These are phyloP conservation scores for Didymella lethalis DNA, from an alignment of 2,329 filamentous ascomycete species.

Conservation along the genomic window DNA sequence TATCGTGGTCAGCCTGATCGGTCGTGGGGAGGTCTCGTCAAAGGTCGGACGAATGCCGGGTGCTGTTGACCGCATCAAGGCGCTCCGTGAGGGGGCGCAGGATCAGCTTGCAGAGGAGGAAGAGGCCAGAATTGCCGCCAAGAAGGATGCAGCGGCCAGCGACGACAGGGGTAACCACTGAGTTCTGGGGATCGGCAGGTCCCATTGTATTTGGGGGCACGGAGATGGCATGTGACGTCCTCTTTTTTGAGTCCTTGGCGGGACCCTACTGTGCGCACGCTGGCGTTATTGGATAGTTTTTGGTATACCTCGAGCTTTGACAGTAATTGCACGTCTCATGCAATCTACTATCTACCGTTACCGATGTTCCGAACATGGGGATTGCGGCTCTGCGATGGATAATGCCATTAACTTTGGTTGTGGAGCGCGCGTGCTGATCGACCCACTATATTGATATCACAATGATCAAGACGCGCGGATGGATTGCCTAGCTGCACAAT, in stretches of 20 bases:
- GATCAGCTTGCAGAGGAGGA: slow-evolving; percentile 45
- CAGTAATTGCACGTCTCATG: slow-evolving; percentile 6
- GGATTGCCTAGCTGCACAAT: slow-evolving; percentile 23
- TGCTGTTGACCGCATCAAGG: slow-evolving; percentile 57
- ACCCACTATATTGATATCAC: slow-evolving; percentile 38
- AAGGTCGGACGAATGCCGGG: slow-evolving; percentile 59
- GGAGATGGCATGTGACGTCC: slow-evolving; percentile 11
- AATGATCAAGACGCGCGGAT: slow-evolving; percentile 33
- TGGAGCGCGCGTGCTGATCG: slow-evolving; percentile 28
- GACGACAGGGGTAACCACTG: slow-evolving; percentile 27
- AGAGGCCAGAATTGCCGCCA: slow-evolving; percentile 33
- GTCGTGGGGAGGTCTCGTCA: slow-evolving; percentile 76
- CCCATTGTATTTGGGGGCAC: slow-evolving; percentile 15
- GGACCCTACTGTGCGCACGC: not conserved
- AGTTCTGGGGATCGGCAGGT: slow-evolving; percentile 17
- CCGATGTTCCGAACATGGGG: slow-evolving; percentile 19
- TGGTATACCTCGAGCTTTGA: slow-evolving; percentile 15
- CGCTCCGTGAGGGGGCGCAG: slow-evolving; percentile 53
- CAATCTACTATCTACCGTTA: slow-evolving; percentile 9
- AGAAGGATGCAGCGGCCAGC: slow-evolving; percentile 35
- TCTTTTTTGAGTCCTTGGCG: slow-evolving; percentile 4
- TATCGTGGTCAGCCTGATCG: slow-evolving; percentile 82
- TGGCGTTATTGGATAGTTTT: slow-evolving; percentile 5
- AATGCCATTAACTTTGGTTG: slow-evolving; percentile 23
- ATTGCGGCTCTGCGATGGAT: slow-evolving; percentile 23